Percentiles rank a stretch among this genome's conserved stretches.
Evolutionary conservation across 306 rosid species (phyloP).

Genomic region (Prinsepia uniflora): DNA sequence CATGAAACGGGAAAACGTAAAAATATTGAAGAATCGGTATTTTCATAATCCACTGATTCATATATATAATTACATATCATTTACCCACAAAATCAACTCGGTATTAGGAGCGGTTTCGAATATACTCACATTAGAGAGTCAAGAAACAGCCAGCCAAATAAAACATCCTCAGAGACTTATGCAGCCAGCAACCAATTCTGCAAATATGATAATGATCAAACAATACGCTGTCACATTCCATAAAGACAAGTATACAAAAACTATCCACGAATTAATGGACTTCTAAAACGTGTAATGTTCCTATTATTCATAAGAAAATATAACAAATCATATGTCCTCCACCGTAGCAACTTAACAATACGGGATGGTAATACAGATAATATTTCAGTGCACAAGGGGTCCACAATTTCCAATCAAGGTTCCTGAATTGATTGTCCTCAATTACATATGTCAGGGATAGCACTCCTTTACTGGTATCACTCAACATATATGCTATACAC

Average conservation of each 20-base stretch:
- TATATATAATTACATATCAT: constrained; percentile 4
- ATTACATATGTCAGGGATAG: constrained; percentile 43
- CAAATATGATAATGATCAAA: background rate
- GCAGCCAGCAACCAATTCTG: constrained; percentile 8
- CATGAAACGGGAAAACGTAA: background rate
- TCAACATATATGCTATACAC: constrained; percentile 44
- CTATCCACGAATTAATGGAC: background rate
- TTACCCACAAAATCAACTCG: background rate
- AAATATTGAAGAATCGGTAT: constrained; percentile 10
- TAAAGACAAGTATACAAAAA: background rate
- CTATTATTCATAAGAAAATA: background rate
- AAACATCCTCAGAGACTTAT: constrained; percentile 3
- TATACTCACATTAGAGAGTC: background rate
- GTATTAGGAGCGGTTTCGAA: background rate
- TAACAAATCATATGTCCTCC: background rate
- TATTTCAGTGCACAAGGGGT: too few species aligned
- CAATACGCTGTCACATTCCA: background rate
- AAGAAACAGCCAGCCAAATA: constrained; percentile 10
- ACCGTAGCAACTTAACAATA: background rate
- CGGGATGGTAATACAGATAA: background rate
- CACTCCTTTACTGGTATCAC: constrained; percentile 33
- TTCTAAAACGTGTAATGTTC: background rate
- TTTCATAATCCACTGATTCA: constrained; percentile 5
- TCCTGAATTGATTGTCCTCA: constrained; percentile 15
- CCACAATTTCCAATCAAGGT: too few species aligned